Evolutionary conservation across 331 rosid species (phyloP).

Genomic region (Cucumis variabilis): DNA sequence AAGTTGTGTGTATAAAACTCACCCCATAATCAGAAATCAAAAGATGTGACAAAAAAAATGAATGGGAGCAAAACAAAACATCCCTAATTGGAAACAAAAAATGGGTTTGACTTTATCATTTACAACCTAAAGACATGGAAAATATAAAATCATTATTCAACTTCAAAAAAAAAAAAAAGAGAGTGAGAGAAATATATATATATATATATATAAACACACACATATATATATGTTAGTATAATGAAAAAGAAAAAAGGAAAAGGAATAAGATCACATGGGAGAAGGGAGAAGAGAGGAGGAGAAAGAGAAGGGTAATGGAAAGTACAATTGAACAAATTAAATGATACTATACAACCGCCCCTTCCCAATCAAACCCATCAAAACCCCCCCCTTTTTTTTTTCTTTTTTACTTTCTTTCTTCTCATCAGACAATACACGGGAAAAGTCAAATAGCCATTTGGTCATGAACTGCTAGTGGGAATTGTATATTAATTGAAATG

Average conservation of each 20-base stretch:
- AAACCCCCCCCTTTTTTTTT: neutral
- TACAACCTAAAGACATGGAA: neutral
- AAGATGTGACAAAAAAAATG: neutral
- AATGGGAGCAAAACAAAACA: neutral
- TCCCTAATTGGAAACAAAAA: neutral
- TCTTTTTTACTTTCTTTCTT: neutral
- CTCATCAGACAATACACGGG: neutral
- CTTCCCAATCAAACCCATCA: neutral
- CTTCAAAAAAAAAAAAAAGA: neutral
- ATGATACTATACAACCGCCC: neutral
- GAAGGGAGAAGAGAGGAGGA: neutral
- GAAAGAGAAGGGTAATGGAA: neutral
- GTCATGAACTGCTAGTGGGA: slow-evolving; percentile 32
- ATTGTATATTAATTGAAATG: slow-evolving; percentile 16
- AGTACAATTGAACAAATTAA: neutral
- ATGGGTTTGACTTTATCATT: neutral
- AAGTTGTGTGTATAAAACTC: too few relatives aligned
- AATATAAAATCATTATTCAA: neutral
- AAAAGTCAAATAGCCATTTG: slow-evolving; percentile 39
- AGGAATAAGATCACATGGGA: slow-evolving; percentile 35
- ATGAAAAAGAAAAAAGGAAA: neutral
- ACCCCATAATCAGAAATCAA: neutral
- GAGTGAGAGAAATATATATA: neutral
- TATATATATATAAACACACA: too few relatives aligned
- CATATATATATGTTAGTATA: neutral